These are phyloP conservation scores for Pseudomassariella vexata DNA, from an alignment of 2,329 filamentous ascomycete species.

Conservation along the genomic window DNA sequence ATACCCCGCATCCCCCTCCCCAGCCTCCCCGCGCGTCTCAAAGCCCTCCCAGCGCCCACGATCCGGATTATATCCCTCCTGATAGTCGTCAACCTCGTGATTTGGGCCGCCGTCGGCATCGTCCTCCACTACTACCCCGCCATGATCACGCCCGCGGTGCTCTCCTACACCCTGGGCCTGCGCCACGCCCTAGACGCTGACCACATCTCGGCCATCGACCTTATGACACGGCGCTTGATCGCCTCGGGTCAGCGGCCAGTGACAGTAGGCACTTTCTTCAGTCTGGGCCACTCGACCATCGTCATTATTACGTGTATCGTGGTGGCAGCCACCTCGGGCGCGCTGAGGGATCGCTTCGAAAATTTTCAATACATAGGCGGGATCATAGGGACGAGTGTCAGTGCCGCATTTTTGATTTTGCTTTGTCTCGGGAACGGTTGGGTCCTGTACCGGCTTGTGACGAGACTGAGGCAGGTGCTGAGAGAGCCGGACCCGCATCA, in stretches of 20 bases:
- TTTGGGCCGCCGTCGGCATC: constrained; percentile 50
- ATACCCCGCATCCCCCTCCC: constrained; percentile 5
- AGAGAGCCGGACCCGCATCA: constrained; percentile 26
- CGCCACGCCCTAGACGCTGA: constrained; percentile 98
- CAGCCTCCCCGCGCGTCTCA: constrained; percentile 14
- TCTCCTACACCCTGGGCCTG: constrained; percentile 83
- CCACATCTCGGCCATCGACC: constrained; percentile 79
- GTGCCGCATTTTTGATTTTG: constrained; percentile 74
- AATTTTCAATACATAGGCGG: constrained; percentile 75
- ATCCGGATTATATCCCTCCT: constrained; percentile 46
- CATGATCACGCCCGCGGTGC: constrained; percentile 72
- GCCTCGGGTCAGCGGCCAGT: constrained; percentile 81
- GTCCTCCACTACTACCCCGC: constrained; percentile 48
- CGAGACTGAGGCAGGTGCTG: constrained; percentile 60
- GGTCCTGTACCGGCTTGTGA: constrained; percentile 74
- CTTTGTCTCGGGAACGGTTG: constrained; percentile 80
- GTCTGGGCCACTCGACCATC: constrained; percentile 87
- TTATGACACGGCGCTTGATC: constrained; percentile 86
- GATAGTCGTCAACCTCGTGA: constrained; percentile 42
- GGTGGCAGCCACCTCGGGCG: constrained; percentile 84
- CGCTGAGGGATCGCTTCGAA: constrained; percentile 74
- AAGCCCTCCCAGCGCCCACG: constrained; percentile 23
- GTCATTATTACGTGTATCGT: constrained; percentile 87
- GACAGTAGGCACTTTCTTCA: constrained; percentile 92
- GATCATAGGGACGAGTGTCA: constrained; percentile 85